Conservation (phyloP, 2,329 filamentous ascomycete genomes). For the Botrytis hyacinthi region DNA sequence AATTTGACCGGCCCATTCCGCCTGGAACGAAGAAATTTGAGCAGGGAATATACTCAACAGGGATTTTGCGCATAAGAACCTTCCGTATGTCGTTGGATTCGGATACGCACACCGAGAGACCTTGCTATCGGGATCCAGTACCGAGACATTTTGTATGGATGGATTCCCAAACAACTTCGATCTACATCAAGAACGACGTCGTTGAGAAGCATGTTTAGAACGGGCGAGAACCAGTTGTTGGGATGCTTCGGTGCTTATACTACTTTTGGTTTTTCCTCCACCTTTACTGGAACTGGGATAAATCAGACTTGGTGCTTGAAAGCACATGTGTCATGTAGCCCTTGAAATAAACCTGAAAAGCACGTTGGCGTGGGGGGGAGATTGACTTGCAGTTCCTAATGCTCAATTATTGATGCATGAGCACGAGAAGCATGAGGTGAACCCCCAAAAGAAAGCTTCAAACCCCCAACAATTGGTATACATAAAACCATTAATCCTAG, state of each 20-base stretch:
- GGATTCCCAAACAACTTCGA: neutral
- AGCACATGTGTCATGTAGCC: neutral
- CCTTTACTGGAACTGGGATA: neutral
- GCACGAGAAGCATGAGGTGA: neutral
- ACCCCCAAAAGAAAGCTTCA: neutral
- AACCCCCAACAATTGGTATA: neutral
- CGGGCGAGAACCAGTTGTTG: neutral
- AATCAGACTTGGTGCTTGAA: neutral
- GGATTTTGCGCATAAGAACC: neutral
- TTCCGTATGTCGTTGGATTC: neutral
- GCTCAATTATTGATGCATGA: neutral
- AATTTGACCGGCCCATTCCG: neutral
- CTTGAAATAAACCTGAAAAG: neutral
- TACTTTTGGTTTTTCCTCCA: neutral
- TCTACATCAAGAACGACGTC: slow-evolving; percentile 2
- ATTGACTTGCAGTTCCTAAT: neutral
- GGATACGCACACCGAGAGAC: neutral
- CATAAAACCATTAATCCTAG: neutral
- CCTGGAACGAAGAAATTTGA: neutral
- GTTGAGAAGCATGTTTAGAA: slow-evolving; percentile 10
- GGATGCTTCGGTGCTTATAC: neutral
- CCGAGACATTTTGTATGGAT: slow-evolving; percentile 1
- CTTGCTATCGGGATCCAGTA: slow-evolving; percentile 10
- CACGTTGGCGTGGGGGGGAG: neutral
- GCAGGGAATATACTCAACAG: neutral